Evolutionary conservation across 2,329 filamentous ascomycete species (phyloP).

Genomic region (Talaromyces sp.): DNA sequence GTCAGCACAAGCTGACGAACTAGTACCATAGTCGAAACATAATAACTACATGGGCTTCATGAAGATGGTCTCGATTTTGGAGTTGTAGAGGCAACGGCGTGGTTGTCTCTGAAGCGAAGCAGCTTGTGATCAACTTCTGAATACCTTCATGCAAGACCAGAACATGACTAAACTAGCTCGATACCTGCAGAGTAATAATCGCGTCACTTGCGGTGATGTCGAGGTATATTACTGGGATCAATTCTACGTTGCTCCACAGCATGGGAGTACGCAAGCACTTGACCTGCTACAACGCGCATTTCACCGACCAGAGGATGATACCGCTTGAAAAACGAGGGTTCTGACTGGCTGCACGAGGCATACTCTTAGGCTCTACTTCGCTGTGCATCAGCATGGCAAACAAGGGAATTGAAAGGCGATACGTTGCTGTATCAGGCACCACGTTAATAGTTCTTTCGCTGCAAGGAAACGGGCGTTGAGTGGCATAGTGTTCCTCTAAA

Average conservation of each 20-base stretch:
- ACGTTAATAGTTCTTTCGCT: no score
- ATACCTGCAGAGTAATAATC: constrained; percentile 3
- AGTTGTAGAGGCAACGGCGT: constrained; percentile 5
- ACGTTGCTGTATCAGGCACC: no score
- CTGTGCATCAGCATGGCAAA: no score
- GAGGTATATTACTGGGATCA: constrained; percentile 14
- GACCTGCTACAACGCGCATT: constrained; percentile 10
- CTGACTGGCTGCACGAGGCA: constrained; percentile 1
- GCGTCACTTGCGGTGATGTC: not conserved
- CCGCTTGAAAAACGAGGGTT: constrained; percentile 8
- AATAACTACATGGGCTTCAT: not conserved
- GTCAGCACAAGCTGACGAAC: not conserved
- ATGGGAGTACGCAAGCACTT: constrained; percentile 15
- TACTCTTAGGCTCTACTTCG: not conserved
- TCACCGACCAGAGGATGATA: not conserved
- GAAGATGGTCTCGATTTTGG: not conserved
- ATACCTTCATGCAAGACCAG: constrained; percentile 6
- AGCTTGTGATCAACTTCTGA: constrained; percentile 1
- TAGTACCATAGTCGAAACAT: not conserved
- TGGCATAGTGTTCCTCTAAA: no score
- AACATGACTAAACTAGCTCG: not conserved
- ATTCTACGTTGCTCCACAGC: constrained; percentile 12
- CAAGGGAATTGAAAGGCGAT: no score
- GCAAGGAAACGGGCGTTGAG: no score
- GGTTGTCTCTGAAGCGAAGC: constrained; percentile 16